Conservation (phyloP, 257 asterid species). For the Agastache rugosa region DNA sequence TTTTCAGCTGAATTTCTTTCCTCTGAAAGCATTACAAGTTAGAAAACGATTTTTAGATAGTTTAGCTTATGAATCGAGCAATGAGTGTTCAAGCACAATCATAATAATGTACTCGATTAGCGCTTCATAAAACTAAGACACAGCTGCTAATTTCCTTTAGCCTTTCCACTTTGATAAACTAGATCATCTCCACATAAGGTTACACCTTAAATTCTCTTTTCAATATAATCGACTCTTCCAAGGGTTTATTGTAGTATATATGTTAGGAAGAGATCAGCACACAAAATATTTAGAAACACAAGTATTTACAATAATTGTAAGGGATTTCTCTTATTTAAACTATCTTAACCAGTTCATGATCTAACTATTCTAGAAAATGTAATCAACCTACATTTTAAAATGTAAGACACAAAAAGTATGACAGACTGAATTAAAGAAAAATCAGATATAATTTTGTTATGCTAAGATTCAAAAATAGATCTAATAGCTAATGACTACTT, state of each 20-base stretch:
- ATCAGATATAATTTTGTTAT: neutral
- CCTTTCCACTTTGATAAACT: neutral
- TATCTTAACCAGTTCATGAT: too few relatives aligned
- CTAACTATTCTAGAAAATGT: too few relatives aligned
- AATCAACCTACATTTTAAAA: too few relatives aligned
- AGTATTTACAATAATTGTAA: neutral
- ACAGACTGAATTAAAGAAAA: neutral
- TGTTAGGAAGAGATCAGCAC: neutral
- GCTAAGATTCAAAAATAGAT: neutral
- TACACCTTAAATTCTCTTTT: neutral
- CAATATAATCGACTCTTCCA: neutral
- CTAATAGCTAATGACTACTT: neutral
- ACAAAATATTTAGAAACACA: neutral
- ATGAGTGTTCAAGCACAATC: neutral
- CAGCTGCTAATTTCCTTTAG: neutral
- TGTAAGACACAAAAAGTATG: neutral
- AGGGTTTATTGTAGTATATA: neutral
- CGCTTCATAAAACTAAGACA: conserved; percentile 10
- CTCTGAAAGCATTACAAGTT: conserved; percentile 46
- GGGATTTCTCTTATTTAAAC: too few relatives aligned
- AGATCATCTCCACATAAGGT: neutral
- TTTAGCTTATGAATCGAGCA: conserved; percentile 1
- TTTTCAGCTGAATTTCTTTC: conserved; percentile 54
- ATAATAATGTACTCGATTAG: neutral
- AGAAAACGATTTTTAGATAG: neutral